Evolutionary conservation across 2,329 filamentous ascomycete genomes (phyloP).

Genomic region (Trichophyton equinum): DNA sequence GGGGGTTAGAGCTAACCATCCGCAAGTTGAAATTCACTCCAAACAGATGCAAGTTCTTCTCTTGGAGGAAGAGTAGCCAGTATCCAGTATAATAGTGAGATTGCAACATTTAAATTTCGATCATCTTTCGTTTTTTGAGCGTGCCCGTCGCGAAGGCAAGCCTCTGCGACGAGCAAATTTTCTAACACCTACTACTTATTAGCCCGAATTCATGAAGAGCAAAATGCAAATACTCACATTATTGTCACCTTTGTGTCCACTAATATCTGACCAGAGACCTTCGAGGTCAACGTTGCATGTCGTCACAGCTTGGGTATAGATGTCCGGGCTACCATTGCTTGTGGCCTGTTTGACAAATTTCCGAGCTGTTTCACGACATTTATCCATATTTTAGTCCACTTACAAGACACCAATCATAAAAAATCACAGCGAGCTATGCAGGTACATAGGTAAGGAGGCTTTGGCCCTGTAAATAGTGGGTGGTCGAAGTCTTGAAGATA

Average conservation of each 20-base stretch:
- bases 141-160: slow-evolving; percentile 16
- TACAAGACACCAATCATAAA: background rate
- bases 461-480: too few species aligned
- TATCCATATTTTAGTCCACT: slow-evolving; percentile 6
- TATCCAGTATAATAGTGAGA: slow-evolving; percentile 24
- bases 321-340: background rate
- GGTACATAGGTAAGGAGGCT: background rate
- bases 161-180: slow-evolving; percentile 20
- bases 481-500: too few species aligned
- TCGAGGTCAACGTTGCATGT: slow-evolving; percentile 1
- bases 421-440: background rate
- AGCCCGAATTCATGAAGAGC: background rate
- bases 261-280: slow-evolving; percentile 23
- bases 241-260: slow-evolving; percentile 14
- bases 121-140: slow-evolving; percentile 16
- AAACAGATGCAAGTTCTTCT: slow-evolving; percentile 20
- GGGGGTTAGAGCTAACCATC: slow-evolving; percentile 7
- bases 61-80: slow-evolving; percentile 22
- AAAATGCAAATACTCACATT: slow-evolving; percentile 15
- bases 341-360: slow-evolving; percentile 3
- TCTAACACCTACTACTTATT: slow-evolving; percentile 20
- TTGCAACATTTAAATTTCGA: slow-evolving; percentile 13
- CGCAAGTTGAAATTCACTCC: slow-evolving; percentile 18
- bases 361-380: slow-evolving; percentile 7
- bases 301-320: background rate